Percentiles rank a stretch among this genome's conserved stretches.
Evolutionary conservation across 768 basidiomycete genomes (phyloP).

Genomic region (Cystobasidium tubakii): DNA sequence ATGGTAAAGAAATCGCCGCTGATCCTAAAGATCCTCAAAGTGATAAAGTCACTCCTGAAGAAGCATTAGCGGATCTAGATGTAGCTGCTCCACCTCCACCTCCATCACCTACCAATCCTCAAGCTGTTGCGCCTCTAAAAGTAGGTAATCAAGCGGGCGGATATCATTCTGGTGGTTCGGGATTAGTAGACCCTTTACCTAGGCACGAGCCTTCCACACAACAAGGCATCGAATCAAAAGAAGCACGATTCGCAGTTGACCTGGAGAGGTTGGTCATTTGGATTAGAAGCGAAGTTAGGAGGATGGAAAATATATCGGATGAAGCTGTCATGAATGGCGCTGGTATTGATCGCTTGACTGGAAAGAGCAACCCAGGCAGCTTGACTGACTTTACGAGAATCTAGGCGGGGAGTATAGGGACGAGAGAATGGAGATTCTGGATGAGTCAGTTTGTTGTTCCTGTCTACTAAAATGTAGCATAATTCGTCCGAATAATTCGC

Average conservation of each 20-base stretch:
- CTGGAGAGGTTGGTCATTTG: constrained; percentile 68
- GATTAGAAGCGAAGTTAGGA: constrained; percentile 63
- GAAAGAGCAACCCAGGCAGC: constrained; percentile 32
- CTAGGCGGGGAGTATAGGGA: not conserved
- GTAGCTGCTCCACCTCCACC: not conserved
- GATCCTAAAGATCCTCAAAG: constrained; percentile 55
- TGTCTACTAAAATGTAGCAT: not conserved
- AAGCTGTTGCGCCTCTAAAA: constrained; percentile 31
- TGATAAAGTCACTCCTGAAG: not conserved
- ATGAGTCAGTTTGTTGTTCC: too few relatives aligned
- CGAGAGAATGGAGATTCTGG: not conserved
- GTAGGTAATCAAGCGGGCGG: constrained; percentile 53
- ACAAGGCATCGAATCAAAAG: constrained; percentile 33
- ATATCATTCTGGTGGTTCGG: constrained; percentile 34
- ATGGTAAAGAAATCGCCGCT: constrained; percentile 56
- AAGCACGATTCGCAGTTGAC: constrained; percentile 57
- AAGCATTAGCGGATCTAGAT: not conserved
- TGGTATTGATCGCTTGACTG: constrained; percentile 14
- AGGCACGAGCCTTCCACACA: constrained; percentile 22
- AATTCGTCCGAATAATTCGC: not conserved
- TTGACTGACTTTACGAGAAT: constrained; percentile 40
- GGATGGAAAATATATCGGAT: constrained; percentile 61
- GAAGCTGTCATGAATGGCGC: constrained; percentile 48
- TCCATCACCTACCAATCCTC: not conserved
- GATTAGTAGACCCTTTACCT: constrained; percentile 40